Conservation (phyloP, 2,329 filamentous ascomycete species). For the Penicillium corylophilum region DNA sequence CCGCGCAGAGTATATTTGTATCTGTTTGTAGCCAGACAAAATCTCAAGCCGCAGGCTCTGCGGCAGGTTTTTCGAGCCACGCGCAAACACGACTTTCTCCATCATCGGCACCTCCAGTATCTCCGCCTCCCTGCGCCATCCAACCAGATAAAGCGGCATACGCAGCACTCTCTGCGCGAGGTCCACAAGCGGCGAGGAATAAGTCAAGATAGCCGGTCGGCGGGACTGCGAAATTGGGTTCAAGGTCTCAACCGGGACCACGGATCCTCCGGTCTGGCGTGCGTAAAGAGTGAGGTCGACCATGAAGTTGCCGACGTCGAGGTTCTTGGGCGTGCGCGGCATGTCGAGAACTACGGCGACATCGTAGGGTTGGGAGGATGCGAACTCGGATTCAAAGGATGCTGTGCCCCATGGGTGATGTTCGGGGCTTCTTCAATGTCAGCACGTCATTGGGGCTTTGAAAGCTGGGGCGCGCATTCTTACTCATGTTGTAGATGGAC, state of each 20-base stretch:
- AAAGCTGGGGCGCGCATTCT: slow-evolving; percentile 14
- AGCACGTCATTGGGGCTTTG: slow-evolving; percentile 1
- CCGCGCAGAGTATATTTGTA: slow-evolving; percentile 73
- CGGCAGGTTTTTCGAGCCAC: slow-evolving; percentile 55
- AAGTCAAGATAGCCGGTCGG: slow-evolving; percentile 76
- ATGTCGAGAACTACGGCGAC: slow-evolving; percentile 72
- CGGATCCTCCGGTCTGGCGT: slow-evolving; percentile 37
- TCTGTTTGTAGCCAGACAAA: slow-evolving; percentile 62
- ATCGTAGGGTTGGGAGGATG: slow-evolving; percentile 78
- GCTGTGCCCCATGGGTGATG: slow-evolving; percentile 55
- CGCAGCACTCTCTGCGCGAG: slow-evolving; percentile 60
- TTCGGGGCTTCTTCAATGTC: slow-evolving; percentile 31
- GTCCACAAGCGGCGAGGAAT: slow-evolving; percentile 69
- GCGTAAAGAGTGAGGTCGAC: slow-evolving; percentile 70
- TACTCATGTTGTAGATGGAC: slow-evolving; percentile 67
- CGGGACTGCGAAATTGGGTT: slow-evolving; percentile 62
- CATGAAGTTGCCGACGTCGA: slow-evolving; percentile 90
- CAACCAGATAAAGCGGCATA: slow-evolving; percentile 68
- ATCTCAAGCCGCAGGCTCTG: slow-evolving; percentile 62
- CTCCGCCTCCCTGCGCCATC: slow-evolving; percentile 63
- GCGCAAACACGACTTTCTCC: slow-evolving; percentile 67
- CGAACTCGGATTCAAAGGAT: slow-evolving; percentile 54
- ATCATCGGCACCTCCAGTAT: slow-evolving; percentile 68
- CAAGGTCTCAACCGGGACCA: slow-evolving; percentile 32
- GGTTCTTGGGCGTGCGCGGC: slow-evolving; percentile 74